These are phyloP conservation scores for Dendrocalamus latiflorus DNA, from an alignment of 202 grass and related monocot genomes.

Conservation along the genomic window DNA sequence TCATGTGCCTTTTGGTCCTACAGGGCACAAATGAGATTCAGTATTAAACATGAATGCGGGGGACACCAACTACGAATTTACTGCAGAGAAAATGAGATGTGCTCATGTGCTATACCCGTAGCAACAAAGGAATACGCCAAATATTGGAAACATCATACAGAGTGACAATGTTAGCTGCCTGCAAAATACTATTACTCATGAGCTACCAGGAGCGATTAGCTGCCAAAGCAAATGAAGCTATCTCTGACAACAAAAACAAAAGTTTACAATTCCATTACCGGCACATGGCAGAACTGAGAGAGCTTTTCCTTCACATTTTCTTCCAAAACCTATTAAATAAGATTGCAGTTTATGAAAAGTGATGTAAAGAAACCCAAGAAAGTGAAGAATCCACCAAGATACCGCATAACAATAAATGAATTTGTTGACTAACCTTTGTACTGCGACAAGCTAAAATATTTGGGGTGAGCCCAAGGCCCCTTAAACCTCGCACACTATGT, in stretches of 20 bases:
- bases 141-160: constrained; percentile 97
- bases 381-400: not conserved
- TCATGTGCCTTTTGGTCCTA: constrained; percentile 95
- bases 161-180: constrained; percentile 78
- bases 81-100: constrained; percentile 24
- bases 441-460: constrained; percentile 97
- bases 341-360: constrained; percentile 11
- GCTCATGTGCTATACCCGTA: constrained; percentile 51
- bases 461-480: constrained; percentile 90
- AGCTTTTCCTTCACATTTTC: constrained; percentile 94
- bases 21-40: constrained; percentile 9
- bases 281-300: constrained; percentile 94
- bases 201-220: constrained; percentile 8
- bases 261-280: constrained; percentile 44
- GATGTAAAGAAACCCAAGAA: constrained; percentile 16
- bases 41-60: constrained; percentile 4
- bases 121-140: constrained; percentile 91
- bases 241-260: not conserved
- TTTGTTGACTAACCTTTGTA: constrained; percentile 51
- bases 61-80: not conserved
- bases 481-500: constrained; percentile 88
- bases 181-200: constrained; percentile 37
- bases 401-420: not conserved
- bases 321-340: constrained; percentile 60
- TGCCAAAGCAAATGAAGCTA: constrained; percentile 4